Evolutionary conservation across 257 asterid species (phyloP).

Genomic region (Penstemon barbatus): DNA sequence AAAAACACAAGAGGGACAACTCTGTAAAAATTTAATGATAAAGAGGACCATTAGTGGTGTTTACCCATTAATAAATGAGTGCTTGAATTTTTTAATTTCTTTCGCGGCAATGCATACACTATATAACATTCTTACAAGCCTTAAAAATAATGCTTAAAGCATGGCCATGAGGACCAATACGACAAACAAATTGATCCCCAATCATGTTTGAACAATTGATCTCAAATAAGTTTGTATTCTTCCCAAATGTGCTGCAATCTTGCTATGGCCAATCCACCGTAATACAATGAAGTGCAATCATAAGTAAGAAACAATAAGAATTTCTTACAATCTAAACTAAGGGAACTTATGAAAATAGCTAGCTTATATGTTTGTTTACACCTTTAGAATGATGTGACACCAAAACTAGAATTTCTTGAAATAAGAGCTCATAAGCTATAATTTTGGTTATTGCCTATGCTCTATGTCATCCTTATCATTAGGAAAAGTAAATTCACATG

Average conservation of each 20-base stretch:
- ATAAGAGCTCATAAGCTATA: background rate
- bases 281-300: background rate
- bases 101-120: background rate
- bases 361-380: background rate
- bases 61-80: background rate
- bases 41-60: too few species aligned
- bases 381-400: background rate
- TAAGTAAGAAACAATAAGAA: background rate
- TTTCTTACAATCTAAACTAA: conserved; percentile 15
- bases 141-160: conserved; percentile 3
- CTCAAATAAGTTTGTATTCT: background rate
- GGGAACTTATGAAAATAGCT: conserved; percentile 3
- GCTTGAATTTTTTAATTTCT: conserved; percentile 7
- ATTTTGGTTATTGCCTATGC: background rate
- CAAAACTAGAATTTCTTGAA: background rate
- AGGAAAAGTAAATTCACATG: background rate
- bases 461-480: conserved; percentile 6
- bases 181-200: conserved; percentile 9
- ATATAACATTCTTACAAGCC: background rate
- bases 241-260: conserved; percentile 8
- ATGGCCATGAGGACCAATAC: background rate
- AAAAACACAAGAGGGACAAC: too few species aligned
- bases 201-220: conserved; percentile 13
- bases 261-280: conserved; percentile 14
- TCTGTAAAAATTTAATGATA: too few species aligned